Base-by-base conservation (phyloP, 192 early-diverging fungal species). In the Funneliformis geosporum region DNA sequence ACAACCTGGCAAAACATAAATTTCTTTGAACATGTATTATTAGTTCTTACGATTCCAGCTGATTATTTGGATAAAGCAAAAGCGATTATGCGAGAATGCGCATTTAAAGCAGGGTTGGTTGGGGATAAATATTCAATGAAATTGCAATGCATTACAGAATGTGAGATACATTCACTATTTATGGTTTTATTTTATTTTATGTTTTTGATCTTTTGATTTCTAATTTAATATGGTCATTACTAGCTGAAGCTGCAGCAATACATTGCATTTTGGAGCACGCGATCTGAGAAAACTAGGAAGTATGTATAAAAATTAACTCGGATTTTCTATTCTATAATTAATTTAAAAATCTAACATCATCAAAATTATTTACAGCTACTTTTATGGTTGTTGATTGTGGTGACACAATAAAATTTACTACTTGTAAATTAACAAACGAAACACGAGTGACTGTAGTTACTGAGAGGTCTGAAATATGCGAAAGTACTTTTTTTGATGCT, bases 331-430 rank as follows among this genome's bases (percentile, higher is more conserved):
- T 47, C 10, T 12, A 21, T 55, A 18, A 18, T 55, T 55, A 2
- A 5, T 33, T 33, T 33, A 33, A 0, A 33, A 33, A 33, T 33
- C 33, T 33, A 33, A 33, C 0, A 33, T 2, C 33, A 33, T 33
- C 33, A 33, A 33, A 33, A 33, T 33, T 33, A 55, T 18, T 6
- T 55, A 21, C 6, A 55, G 50, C 50, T 1, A 55, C 50, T 21
- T 85, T 88, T 60, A 84, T 88, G 83, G 83, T 86, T n/a, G 79
- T 80, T 43, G 84, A 86, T 83, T 82, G 83, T 21, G 86, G 84
- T 64, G 87, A 80, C 62, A 86, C 83, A 16, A 78, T 88, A 8
- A 82, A 85, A 77, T 68, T 88, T 38, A 85, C 84, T 67, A 83
- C 83, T 9, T 1, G 2, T 1, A 72, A n/a, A 28, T 72, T 72